phyloP scores from a whole-genome alignment of 2,329 filamentous ascomycete genomes.

The Sporothrix euskadiensis region DNA sequence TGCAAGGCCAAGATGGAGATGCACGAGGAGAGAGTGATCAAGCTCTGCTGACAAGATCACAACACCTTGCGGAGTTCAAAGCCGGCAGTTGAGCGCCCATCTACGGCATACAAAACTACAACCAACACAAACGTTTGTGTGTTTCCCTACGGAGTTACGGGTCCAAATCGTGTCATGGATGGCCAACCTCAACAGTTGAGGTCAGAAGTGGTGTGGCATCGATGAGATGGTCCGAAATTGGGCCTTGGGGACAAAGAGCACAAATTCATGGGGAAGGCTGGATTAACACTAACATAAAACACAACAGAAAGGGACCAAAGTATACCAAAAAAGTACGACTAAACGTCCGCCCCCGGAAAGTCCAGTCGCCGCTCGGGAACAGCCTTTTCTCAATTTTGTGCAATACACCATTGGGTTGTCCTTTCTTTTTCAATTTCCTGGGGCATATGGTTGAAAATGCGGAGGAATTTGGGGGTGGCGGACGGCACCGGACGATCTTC shows the following conservation, averaged over 20 bases:
- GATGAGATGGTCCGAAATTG: constrained; percentile 10
- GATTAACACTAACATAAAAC: neutral
- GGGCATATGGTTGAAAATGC: neutral
- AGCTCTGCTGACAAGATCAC: neutral
- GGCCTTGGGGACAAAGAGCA: neutral
- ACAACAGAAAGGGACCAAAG: neutral
- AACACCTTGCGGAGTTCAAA: neutral
- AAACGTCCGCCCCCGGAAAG: neutral
- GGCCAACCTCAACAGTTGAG: neutral
- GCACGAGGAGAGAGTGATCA: neutral
- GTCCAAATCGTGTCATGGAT: neutral
- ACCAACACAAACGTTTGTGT: neutral
- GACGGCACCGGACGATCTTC: constrained; percentile 12
- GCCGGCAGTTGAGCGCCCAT: neutral
- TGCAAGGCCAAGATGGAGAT: neutral
- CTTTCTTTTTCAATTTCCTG: neutral
- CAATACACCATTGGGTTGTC: neutral
- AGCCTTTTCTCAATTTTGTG: neutral
- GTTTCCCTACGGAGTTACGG: neutral
- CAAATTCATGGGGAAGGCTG: neutral
- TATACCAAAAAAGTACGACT: neutral
- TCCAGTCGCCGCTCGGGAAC: neutral
- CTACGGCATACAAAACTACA: neutral
- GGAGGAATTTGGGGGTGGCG: neutral
- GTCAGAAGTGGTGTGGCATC: neutral